phyloP scores from a whole-genome alignment of 257 asterid genomes.

The Rehmannia glutinosa region DNA sequence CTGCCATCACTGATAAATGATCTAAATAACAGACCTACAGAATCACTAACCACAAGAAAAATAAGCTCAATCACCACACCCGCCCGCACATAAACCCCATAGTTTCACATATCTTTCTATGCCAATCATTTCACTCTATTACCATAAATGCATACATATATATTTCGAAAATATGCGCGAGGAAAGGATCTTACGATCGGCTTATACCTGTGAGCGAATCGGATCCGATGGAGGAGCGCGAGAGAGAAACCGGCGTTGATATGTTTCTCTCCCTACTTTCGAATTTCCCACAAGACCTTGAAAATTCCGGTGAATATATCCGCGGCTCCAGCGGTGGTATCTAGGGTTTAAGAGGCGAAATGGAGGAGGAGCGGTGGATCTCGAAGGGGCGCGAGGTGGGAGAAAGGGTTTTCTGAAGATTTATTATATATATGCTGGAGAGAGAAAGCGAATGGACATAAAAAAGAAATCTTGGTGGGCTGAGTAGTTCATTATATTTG shows the following conservation, averaged over 20 bases:
- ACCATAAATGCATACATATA: background rate
- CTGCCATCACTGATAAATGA: slow-evolving; percentile 39
- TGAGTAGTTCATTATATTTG: no score
- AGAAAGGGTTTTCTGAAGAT: slow-evolving; percentile 20
- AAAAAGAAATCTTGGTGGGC: no score
- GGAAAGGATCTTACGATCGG: slow-evolving; percentile 23
- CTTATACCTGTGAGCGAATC: slow-evolving; percentile 47
- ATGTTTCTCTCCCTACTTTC: slow-evolving; percentile 31
- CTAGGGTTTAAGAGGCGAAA: slow-evolving; percentile 51
- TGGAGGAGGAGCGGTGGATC: slow-evolving; percentile 27
- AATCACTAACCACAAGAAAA: slow-evolving; percentile 16
- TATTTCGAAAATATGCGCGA: background rate
- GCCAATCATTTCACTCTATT: background rate
- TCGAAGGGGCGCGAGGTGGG: slow-evolving; percentile 16
- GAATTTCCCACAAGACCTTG: background rate
- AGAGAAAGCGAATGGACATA: no score
- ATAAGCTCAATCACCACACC: background rate
- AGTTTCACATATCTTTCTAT: background rate
- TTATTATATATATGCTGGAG: background rate
- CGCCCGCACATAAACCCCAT: background rate
- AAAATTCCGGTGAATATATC: slow-evolving; percentile 4
- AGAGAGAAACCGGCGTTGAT: slow-evolving; percentile 33
- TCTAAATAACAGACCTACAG: slow-evolving; percentile 26
- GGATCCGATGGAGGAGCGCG: slow-evolving; percentile 30
- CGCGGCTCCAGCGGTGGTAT: slow-evolving; percentile 28